Percentiles rank a stretch among this genome's conserved stretches.
Conservation (phyloP, 495 filamentous ascomycete genomes). For the Tricharina praecox region DNA sequence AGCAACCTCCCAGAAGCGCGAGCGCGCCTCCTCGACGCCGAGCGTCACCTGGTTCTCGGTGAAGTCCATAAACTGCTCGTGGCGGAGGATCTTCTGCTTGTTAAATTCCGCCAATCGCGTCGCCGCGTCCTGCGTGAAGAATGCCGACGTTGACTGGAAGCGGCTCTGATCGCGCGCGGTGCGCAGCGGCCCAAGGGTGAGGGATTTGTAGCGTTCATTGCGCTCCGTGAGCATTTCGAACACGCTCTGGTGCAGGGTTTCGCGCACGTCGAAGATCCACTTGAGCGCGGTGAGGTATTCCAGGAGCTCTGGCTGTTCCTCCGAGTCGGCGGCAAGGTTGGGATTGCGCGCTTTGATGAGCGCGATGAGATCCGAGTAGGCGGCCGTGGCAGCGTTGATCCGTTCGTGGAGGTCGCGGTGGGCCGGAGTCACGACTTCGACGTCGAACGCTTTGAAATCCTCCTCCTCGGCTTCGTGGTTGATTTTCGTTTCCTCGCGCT, state of each 20-base stretch:
- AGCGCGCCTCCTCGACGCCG: conserved; percentile 78
- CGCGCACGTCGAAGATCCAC: conserved; percentile 91
- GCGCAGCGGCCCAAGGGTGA: conserved; percentile 66
- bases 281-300: conserved; percentile 90
- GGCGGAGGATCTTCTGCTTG: conserved; percentile 47
- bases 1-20: conserved; percentile 94
- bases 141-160: conserved; percentile 52
- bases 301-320: conserved; percentile 43
- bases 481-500: conserved; percentile 16
- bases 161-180: conserved; percentile 54
- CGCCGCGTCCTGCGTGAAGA: conserved; percentile 60
- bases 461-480: conserved; percentile 37
- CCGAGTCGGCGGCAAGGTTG: neutral
- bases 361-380: conserved; percentile 17
- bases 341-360: conserved; percentile 13
- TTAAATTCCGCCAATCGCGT: conserved; percentile 51
- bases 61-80: conserved; percentile 59
- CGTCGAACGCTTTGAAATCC: conserved; percentile 90
- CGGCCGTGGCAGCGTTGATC: conserved; percentile 20
- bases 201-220: conserved; percentile 65
- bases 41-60: conserved; percentile 73
- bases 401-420: conserved; percentile 24
- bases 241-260: conserved; percentile 65
- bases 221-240: conserved; percentile 69
- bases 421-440: conserved; percentile 52